Evolutionary conservation across 2,329 filamentous ascomycete genomes (phyloP), one percentile per base, ranked within the genome.

Genomic region (Diplodia scrobiculata): DNA sequence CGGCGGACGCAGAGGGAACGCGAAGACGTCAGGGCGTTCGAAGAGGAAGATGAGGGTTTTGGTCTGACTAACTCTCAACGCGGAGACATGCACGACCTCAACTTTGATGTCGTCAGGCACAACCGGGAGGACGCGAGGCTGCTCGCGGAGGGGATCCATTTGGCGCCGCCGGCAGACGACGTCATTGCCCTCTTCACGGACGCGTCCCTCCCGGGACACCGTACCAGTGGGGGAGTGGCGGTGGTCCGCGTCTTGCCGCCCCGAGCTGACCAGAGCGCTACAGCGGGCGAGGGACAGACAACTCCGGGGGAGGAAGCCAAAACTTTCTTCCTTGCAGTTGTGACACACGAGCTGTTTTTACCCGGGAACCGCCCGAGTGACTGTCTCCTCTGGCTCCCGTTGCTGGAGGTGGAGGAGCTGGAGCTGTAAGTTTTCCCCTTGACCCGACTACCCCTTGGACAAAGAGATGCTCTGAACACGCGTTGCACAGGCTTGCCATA

Each of bases 101-200:
- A 10, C 19, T 58, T 58, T 36, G 21, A 58, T 11, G 54, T 58
- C 19, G 54, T 58, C 36, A 58, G 47, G 54, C 36, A n/a, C 34
- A 58, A 45, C 21, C 21, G 3, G 34, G 54, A 11, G 19, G 36
- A 32, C 34, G 54, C 54, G 36, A 41, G n/a, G 13, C n/a, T 2
- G 21, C 17, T 13, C 34, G 54, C 54, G 36, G 27, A n/a, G 36
- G 5, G 11, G 34, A 10, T 27, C 13, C 36, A 45, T 21, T 7
- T 5, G 2, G 4, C 11, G 19, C 36, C 52, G 4, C 29, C 21
- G 21, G 54, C 14, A 14, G 54, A 45, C 36, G 13, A 45, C 4
- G 9, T 2, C 9, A 21, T 58, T n/a, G 25, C n/a, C 34, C 19
- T 58, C 9, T 58, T 58, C 36, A 17, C 54, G 3, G 54, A 58